Base-by-base conservation (phyloP, 2,329 filamentous ascomycete genomes). In the Trichophyton simii region DNA sequence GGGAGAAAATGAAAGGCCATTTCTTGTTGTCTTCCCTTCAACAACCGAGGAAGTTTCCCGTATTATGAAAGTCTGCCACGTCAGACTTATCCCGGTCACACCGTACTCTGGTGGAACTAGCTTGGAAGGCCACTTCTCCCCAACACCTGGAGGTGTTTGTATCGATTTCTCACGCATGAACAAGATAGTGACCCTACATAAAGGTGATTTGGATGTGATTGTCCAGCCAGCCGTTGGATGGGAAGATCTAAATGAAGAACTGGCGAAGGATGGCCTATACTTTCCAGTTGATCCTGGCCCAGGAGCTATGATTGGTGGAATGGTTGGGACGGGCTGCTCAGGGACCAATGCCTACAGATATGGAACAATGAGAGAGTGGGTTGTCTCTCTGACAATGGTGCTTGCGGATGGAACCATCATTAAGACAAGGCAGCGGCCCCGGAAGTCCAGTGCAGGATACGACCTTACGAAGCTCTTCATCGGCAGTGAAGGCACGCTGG, bases 301-400 rank as follows among this genome's bases (percentile, higher is more conserved):
- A 59, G 90, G 91, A 18, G 91, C 91, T 64, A 89, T 89, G 86
- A 96, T 96, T 68, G 91, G 91, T 62, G 91, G 91, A 61, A 80
- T 80, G 78, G 75, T 80, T 9, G 77, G 77, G 8, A 80, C 78
- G 8, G 77, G 77, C 54, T 80, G 78, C 65, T 79, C 77, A 3
- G 91, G 91, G 63, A 96, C 91, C 13, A 96, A 96, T 72, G 87
- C 91, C 15, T 95, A 95, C 77, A 82, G 91, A 62, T 96, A 95
- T 72, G 91, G 91, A 64, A 96, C 91, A 1, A 96, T 96, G 90
- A 86, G 89, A 65, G 91, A 96, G 71, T 96, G 91, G 91, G 91
- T 96, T 11, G 77, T 95, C 22, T 87, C 83, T 60, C 76, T 96
- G 66, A 96, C 91, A 0, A 89, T 95, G 3, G 91, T 96, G 9